A percentile compares a stretch with the other conserved stretches of the same genome.
These are phyloP conservation scores for Paraphaeosphaeria sporulosa DNA, from an alignment of 2,329 filamentous ascomycete genomes.

Conservation along the genomic window DNA sequence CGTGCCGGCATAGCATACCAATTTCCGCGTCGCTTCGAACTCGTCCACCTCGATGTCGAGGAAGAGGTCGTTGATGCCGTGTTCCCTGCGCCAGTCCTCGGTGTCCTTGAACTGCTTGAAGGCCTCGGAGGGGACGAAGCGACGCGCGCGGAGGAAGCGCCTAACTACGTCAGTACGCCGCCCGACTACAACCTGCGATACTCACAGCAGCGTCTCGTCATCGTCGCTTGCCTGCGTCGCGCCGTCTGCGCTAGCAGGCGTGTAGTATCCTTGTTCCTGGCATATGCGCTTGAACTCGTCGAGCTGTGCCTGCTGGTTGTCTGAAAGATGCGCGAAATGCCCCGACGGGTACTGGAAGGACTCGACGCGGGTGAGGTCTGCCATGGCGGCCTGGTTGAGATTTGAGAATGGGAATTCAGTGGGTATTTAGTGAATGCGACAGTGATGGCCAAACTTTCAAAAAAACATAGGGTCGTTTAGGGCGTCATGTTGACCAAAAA, in stretches of 20 bases:
- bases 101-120: conserved; percentile 86
- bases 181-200: conserved; percentile 13
- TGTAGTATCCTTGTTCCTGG: conserved; percentile 70
- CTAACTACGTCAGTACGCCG: conserved; percentile 56
- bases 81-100: conserved; percentile 83
- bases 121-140: conserved; percentile 80
- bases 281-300: conserved; percentile 75
- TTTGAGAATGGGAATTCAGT: not conserved
- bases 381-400: conserved; percentile 29
- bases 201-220: conserved; percentile 75
- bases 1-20: conserved; percentile 65
- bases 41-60: conserved; percentile 84
- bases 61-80: conserved; percentile 80
- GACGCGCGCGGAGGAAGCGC: conserved; percentile 84
- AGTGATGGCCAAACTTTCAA: conserved; percentile 12
- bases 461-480: conserved; percentile 15
- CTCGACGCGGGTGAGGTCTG: conserved; percentile 47
- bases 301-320: conserved; percentile 72
- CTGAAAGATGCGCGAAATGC: conserved; percentile 80
- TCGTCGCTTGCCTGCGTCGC: conserved; percentile 67
- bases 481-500: conserved; percentile 32
- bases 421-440: conserved; percentile 10
- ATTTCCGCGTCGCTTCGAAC: conserved; percentile 78
- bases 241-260: conserved; percentile 50
- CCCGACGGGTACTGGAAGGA: conserved; percentile 72